A percentile compares a stretch with the other conserved stretches of the same genome.
These are phyloP conservation scores for Nematocida sp. DNA, from an alignment of 371 early-diverging fungal species.

Conservation along the genomic window DNA sequence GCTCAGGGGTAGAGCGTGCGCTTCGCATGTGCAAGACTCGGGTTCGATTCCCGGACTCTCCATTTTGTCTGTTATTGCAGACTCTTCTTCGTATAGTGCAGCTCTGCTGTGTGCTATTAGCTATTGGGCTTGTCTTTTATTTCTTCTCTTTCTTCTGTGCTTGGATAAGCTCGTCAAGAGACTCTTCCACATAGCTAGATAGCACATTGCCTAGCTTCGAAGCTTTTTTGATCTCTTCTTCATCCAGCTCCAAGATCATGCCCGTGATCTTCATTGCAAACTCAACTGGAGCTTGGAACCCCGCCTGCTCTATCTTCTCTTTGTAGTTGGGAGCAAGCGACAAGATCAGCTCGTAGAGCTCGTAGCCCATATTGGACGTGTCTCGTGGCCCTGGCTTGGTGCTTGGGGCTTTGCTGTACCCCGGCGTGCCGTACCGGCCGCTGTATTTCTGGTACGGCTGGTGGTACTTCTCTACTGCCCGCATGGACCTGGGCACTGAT, in stretches of 20 bases:
- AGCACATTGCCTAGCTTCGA: slow-evolving; percentile 51
- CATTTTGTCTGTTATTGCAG: slow-evolving; percentile 37
- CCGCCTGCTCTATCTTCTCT: slow-evolving; percentile 52
- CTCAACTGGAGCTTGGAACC: slow-evolving; percentile 55
- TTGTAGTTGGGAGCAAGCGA: slow-evolving; percentile 54
- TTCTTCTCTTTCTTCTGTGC: slow-evolving; percentile 6
- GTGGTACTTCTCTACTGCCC: slow-evolving; percentile 45
- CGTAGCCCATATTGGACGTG: background rate
- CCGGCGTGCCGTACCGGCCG: slow-evolving; percentile 8
- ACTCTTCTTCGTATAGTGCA: background rate
- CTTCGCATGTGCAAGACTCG: slow-evolving; percentile 65
- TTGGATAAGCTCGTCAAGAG: slow-evolving; percentile 41
- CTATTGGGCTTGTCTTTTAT: background rate
- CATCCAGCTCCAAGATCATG: slow-evolving; percentile 48
- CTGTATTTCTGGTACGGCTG: slow-evolving; percentile 14
- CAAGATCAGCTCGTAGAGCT: slow-evolving; percentile 54
- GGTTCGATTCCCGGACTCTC: slow-evolving; percentile 65
- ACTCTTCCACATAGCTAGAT: slow-evolving; percentile 50
- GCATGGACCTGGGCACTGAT: slow-evolving; percentile 61
- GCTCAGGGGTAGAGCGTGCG: slow-evolving; percentile 66
- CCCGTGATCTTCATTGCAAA: slow-evolving; percentile 61
- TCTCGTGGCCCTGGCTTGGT: background rate
- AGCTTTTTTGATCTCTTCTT: slow-evolving; percentile 54
- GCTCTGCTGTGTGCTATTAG: slow-evolving; percentile 11
- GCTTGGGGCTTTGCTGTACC: background rate